phyloP scores from a whole-genome alignment of 495 filamentous ascomycete genomes.

The Trichoderma virens region DNA sequence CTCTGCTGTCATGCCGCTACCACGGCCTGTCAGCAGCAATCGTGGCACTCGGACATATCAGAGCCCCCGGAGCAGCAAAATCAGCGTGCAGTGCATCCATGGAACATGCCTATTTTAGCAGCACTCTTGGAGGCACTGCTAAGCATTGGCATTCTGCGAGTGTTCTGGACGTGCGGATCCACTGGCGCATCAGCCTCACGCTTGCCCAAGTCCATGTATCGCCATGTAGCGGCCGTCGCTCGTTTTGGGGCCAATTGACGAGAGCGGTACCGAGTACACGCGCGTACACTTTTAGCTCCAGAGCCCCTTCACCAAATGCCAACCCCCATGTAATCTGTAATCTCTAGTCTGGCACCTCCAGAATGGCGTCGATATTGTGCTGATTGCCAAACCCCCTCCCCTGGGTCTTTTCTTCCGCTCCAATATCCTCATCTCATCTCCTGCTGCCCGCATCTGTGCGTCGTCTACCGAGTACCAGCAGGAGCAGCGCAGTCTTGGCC shows the following conservation, averaged over 20 bases:
- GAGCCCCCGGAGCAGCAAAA: no score
- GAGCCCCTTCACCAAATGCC: background rate
- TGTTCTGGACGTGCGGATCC: background rate
- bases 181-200: constrained; percentile 7
- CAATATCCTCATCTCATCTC: no score
- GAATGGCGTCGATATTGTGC: background rate
- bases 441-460: background rate
- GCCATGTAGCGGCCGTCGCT: background rate
- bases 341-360: no score
- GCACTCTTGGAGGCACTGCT: background rate
- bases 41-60: no score
- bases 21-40: no score
- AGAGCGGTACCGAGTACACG: background rate
- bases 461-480: no score
- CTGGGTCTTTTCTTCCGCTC: background rate
- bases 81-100: no score
- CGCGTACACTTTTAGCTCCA: background rate
- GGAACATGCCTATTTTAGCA: no score
- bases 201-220: background rate
- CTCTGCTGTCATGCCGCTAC: no score
- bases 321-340: background rate
- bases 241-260: background rate
- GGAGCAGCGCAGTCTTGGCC: no score
- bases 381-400: background rate
- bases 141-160: background rate